These are phyloP conservation scores for Schizophyllum amplum DNA, from an alignment of 1,284 basidiomycete species.

Conservation along the genomic window DNA sequence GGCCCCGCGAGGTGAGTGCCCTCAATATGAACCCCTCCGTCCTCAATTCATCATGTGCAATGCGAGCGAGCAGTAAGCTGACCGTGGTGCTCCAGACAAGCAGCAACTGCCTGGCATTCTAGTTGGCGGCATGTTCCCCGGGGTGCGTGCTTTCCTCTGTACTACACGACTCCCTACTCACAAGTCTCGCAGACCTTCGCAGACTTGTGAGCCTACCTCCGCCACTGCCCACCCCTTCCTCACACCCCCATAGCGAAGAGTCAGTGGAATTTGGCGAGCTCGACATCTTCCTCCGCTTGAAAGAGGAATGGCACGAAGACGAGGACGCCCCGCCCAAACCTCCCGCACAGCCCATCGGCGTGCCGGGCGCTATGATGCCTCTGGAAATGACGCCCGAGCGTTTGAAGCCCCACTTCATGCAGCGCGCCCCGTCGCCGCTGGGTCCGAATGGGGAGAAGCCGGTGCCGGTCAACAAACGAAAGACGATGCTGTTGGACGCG, in stretches of 20 bases:
- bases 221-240: conserved; percentile 2
- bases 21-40: background rate
- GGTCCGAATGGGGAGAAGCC: conserved; percentile 22
- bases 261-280: conserved; percentile 72
- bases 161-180: conserved; percentile 23
- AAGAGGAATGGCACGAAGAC: conserved; percentile 55
- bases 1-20: conserved; percentile 49
- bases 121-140: conserved; percentile 55
- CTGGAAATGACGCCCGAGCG: conserved; percentile 74
- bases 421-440: conserved; percentile 39
- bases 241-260: conserved; percentile 48
- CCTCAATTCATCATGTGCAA: background rate
- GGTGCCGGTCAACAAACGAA: conserved; percentile 40
- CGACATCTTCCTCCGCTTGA: conserved; percentile 59
- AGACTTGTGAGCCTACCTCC: conserved; percentile 41
- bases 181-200: conserved; percentile 36
- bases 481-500: conserved; percentile 47
- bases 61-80: background rate
- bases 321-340: conserved; percentile 44
- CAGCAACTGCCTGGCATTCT: conserved; percentile 75
- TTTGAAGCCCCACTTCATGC: conserved; percentile 46
- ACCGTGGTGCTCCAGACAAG: conserved; percentile 41
- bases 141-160: conserved; percentile 22
- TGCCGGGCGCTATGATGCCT: conserved; percentile 67
- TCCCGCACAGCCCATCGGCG: conserved; percentile 54